These are phyloP conservation scores for Ceratobasidium sp. DNA, from an alignment of 1,284 basidiomycete species.

Conservation along the genomic window DNA sequence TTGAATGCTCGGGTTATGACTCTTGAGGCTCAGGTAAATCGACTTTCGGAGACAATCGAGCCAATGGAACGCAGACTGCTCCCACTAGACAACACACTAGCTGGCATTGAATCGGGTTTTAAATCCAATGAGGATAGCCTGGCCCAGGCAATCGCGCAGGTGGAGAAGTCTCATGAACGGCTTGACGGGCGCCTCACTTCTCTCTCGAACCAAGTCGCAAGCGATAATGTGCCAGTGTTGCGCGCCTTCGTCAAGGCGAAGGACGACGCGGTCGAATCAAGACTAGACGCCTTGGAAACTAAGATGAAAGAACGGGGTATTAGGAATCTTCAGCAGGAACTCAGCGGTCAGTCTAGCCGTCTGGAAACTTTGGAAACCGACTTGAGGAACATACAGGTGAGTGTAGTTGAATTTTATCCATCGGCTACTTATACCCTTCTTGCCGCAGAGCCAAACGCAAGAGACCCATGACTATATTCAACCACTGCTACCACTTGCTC, in stretches of 20 bases:
- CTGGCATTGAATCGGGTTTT: background rate
- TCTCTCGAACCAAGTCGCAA: no score
- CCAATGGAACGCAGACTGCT: background rate
- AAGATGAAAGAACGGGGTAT: no score
- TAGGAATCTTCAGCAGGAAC: no score
- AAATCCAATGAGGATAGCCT: background rate
- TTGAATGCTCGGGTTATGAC: background rate
- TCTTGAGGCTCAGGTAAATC: background rate
- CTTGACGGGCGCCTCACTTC: background rate
- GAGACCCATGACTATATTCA: background rate
- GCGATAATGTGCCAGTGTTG: no score
- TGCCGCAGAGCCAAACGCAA: background rate
- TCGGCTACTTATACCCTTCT: background rate
- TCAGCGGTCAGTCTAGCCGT: no score
- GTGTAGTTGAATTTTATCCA: background rate
- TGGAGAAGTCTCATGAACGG: background rate
- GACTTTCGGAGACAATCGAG: background rate
- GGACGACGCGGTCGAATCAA: no score
- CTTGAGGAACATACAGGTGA: background rate
- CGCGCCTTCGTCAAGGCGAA: no score
- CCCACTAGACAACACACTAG: background rate
- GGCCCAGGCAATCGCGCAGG: background rate
- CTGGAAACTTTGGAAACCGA: background rate
- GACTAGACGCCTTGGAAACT: no score
- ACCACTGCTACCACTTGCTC: conserved; percentile 2